Evolutionary conservation across 768 basidiomycete genomes (phyloP).

Genomic region (Serendipita sp.): DNA sequence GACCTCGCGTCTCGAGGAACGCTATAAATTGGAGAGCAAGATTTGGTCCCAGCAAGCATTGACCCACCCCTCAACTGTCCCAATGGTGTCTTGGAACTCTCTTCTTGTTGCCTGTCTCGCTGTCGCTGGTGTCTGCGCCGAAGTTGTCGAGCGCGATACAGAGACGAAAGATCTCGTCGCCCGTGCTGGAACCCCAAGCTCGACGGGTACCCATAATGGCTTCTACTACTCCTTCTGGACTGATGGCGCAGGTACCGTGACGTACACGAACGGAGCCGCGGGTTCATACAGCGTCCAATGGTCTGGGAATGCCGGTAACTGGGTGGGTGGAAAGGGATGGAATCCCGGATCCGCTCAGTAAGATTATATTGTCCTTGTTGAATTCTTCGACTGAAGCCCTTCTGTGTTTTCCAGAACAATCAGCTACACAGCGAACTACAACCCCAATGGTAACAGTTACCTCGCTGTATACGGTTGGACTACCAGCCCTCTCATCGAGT

Average conservation of each 20-base stretch:
- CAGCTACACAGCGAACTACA: constrained; percentile 23
- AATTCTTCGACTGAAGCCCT: background rate
- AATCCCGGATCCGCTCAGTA: constrained; percentile 21
- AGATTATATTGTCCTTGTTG: background rate
- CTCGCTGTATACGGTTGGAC: constrained; percentile 34
- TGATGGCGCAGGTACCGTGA: constrained; percentile 18
- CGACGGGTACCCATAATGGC: constrained; percentile 18
- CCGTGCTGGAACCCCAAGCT: background rate
- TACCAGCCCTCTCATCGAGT: constrained; percentile 30
- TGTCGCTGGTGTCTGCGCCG: constrained; percentile 1
- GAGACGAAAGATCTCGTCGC: background rate
- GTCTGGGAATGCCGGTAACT: constrained; percentile 19
- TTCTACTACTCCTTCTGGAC: constrained; percentile 27
- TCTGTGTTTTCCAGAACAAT: constrained; percentile 19
- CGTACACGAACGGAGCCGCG: constrained; percentile 20
- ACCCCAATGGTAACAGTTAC: constrained; percentile 27
- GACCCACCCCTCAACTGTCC: background rate
- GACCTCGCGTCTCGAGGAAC: too few relatives aligned
- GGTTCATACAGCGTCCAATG: constrained; percentile 23
- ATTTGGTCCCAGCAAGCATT: background rate
- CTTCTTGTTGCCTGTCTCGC: background rate
- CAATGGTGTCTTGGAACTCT: background rate
- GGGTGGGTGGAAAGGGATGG: constrained; percentile 28
- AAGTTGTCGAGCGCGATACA: background rate
- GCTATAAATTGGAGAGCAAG: too few relatives aligned